Base-by-base conservation (phyloP, 1,284 basidiomycete species). In the Phellopilus nigrolimitatus region DNA sequence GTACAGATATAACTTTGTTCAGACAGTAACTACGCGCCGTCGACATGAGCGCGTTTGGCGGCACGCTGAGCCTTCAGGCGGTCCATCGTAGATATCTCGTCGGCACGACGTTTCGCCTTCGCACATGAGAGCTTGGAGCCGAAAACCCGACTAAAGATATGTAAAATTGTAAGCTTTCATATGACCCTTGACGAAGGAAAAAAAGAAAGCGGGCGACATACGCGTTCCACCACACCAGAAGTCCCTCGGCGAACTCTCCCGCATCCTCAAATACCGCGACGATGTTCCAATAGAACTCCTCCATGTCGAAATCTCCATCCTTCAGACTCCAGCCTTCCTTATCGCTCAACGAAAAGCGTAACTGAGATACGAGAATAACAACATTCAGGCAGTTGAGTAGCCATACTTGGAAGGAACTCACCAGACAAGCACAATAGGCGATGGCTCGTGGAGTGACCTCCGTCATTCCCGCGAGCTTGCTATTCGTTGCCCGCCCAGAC, bases 251-350 rank as follows among this genome's bases (percentile, higher is more conserved):
- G 6, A 24, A 19, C 21, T 42, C 22, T 12, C 21, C 15, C 6
- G 8, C 12, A 24, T 42, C 40, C 5, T 42, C 40, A 15, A 42
- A 42, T 9, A 24, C 13, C 7, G 6, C 40, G 13, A 42, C 40
- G 40, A 42, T 28, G 21, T 42, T 42, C 40, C 40, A 42, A 15
- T 42, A 42, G 15, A 42, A 42, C 21, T 24, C 5, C 6, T 7
- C 7, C 15, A 42, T 42, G 40, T 42, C 40, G 21, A 42, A 42
- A 24, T 42, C 21, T 6, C 40, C 40, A 28, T 42, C 12, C 40
- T 19, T 19, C 9, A 22, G 21, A 24, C 5, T 13, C 40, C 40
- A 42, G 22, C 6, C 5, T 19, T 19, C 15, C 21, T 42, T 42
- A 10, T 12, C 25, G 40, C 40, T 42, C 13, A 42, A 4, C 4